Base-by-base conservation (phyloP, 768 basidiomycete species). In the Pholiota molesta region DNA sequence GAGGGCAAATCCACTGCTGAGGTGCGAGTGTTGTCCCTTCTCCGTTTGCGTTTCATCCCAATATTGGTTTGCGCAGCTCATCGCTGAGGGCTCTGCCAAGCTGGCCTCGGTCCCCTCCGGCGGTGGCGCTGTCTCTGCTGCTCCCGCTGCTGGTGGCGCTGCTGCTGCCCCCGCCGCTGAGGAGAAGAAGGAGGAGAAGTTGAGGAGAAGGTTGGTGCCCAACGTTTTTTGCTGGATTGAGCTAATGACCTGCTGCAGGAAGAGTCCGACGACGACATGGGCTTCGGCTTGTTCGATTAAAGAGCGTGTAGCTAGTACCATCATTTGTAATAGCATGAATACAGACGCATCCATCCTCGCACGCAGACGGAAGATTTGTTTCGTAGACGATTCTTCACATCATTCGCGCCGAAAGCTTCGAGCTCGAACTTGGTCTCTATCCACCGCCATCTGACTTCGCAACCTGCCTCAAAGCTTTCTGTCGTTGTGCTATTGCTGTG, bases 181-280 rank as follows among this genome's bases (percentile, higher is more conserved):
- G 75, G 85, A 90, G 79, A 86, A 92, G 83, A 86, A 90, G 73
- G 92, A 95, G 75, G 89, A 95, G 83, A 91, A 96, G 88, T 86
- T 73, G 91, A 92, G 75, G 92, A 95, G 77, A 92, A 94, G 88
- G 91, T 87, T 35, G 55, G 63, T 64, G 42, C 40, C 33, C 42
- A 44, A 33, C 10, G 9, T 14, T 35, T 51, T 33, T 51, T 26
- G 7, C 47, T 59, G 37, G 53, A 49, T 13, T 23, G 8, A 55
- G 10, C 62, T 70, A 17, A 65, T 47, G 8, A 16, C 45, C 19
- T 53, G n/a, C 39, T 64, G 59, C 74, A 94, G 90, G 91, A 94
- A 80, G 94, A 96, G 76, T 94, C 92, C 59, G 95, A 97, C 84
- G 96, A 97, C 70, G 96, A 97, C 81, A 97, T 97, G 95, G 95